Evolutionary conservation across 2,329 filamentous ascomycete species (phyloP).

Genomic region (Diaporthe citriasiana): DNA sequence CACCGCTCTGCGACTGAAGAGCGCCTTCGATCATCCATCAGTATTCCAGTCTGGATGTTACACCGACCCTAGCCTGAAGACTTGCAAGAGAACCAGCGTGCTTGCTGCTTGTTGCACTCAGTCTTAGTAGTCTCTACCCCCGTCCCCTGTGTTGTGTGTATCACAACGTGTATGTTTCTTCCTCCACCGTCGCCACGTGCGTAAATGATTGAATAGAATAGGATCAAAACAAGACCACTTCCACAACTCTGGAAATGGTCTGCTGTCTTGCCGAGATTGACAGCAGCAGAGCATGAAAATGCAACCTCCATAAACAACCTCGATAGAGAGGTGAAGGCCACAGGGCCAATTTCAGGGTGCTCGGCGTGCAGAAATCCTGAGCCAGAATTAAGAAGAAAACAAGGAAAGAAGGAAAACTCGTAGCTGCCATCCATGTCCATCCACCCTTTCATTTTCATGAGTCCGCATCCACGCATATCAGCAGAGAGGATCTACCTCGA

Average conservation of each 20-base stretch:
- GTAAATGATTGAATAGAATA: conserved; percentile 40
- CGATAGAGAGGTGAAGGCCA: conserved; percentile 19
- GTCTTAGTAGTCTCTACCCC: not conserved
- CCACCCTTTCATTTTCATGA: conserved; percentile 42
- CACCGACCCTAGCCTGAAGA: conserved; percentile 2
- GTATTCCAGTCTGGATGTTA: conserved; percentile 25
- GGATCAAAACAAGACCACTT: conserved; percentile 19
- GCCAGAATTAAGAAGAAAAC: conserved; percentile 47
- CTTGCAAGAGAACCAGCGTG: not conserved
- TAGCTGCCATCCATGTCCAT: conserved; percentile 37
- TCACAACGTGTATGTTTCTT: conserved; percentile 16
- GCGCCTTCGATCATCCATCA: conserved; percentile 3
- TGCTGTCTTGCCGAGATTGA: conserved; percentile 19
- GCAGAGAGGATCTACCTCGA: conserved; percentile 43
- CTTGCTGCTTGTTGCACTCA: conserved; percentile 9
- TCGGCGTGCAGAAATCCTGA: conserved; percentile 11
- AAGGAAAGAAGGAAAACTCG: conserved; percentile 46
- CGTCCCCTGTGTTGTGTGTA: conserved; percentile 1
- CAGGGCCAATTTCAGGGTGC: conserved; percentile 19
- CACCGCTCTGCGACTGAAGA: conserved; percentile 7
- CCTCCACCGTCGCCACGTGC: conserved; percentile 29
- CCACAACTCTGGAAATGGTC: conserved; percentile 22
- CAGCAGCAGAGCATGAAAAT: conserved; percentile 24
- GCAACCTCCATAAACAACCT: conserved; percentile 14
- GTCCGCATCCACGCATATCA: conserved; percentile 46